These are phyloP conservation scores for Ustilago sp. DNA, from an alignment of 1,284 basidiomycete genomes.

Conservation along the genomic window DNA sequence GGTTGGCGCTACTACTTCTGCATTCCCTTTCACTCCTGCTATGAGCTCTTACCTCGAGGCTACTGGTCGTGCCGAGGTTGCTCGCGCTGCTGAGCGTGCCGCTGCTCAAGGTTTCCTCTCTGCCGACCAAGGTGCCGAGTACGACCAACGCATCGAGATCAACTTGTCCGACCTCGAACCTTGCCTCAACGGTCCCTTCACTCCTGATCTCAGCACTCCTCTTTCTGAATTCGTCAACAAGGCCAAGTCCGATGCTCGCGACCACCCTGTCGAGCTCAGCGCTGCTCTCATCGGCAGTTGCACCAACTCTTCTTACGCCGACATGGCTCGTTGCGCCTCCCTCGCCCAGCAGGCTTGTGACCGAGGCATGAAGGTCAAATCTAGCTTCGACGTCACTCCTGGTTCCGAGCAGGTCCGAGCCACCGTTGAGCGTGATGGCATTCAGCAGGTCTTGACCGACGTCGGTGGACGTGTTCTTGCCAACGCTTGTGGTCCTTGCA, in stretches of 20 bases:
- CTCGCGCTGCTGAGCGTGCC: slow-evolving; percentile 87
- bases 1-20: slow-evolving; percentile 97
- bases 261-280: slow-evolving; percentile 81
- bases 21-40: slow-evolving; percentile 88
- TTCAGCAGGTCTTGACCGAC: slow-evolving; percentile 82
- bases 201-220: slow-evolving; percentile 94
- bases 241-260: slow-evolving; percentile 83
- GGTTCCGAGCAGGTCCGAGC: slow-evolving; percentile 98
- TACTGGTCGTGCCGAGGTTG: slow-evolving; percentile 89
- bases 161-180: slow-evolving; percentile 94
- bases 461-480: slow-evolving; percentile 93
- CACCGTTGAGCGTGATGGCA: slow-evolving; percentile 93
- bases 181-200: slow-evolving; percentile 92
- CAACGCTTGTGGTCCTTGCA: slow-evolving; percentile 98
- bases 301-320: slow-evolving; percentile 78
- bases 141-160: slow-evolving; percentile 94
- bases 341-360: slow-evolving; percentile 89
- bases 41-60: slow-evolving; percentile 92
- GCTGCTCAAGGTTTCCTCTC: slow-evolving; percentile 80
- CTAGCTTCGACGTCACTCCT: slow-evolving; percentile 96
- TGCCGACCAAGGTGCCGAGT: slow-evolving; percentile 90
- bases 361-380: slow-evolving; percentile 83
- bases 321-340: slow-evolving; percentile 84
- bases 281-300: slow-evolving; percentile 96
- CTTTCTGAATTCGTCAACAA: slow-evolving; percentile 89